Conservation (phyloP, 495 filamentous ascomycete genomes). For the Mycothermus thermophilus region DNA sequence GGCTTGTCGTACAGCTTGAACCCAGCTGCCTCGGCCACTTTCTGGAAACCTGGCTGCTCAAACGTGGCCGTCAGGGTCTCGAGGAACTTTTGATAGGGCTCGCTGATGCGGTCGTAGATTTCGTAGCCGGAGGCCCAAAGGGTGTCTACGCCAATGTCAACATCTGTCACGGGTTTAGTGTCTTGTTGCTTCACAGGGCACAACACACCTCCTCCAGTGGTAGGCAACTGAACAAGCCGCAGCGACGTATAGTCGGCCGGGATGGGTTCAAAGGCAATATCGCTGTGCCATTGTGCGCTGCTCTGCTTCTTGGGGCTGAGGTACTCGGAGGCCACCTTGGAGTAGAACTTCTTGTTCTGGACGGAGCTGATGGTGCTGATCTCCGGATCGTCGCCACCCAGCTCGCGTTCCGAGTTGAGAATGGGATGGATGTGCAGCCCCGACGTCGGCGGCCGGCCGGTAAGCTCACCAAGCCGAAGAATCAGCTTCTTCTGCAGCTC, state of each 20-base stretch:
- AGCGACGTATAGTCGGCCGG: constrained; percentile 52
- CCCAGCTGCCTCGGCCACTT: constrained; percentile 35
- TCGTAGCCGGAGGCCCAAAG: constrained; percentile 64
- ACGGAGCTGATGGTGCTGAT: constrained; percentile 57
- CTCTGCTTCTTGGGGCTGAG: constrained; percentile 24
- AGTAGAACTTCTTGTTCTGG: constrained; percentile 43
- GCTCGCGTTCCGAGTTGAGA: constrained; percentile 44
- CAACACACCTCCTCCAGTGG: constrained; percentile 49
- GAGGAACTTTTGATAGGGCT: constrained; percentile 52
- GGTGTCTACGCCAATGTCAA: constrained; percentile 12
- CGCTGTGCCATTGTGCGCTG: constrained; percentile 44
- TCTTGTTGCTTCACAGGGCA: no score
- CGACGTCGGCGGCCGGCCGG: constrained; percentile 48
- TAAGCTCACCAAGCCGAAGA: constrained; percentile 46
- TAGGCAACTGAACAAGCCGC: constrained; percentile 43
- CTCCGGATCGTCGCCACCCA: constrained; percentile 49
- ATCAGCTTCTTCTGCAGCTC: constrained; percentile 46
- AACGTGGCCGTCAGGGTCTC: constrained; percentile 54
- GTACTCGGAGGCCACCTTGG: constrained; percentile 5
- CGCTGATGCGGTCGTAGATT: constrained; percentile 54
- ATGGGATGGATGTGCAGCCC: constrained; percentile 60
- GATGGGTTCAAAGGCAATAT: constrained; percentile 52
- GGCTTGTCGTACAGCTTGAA: constrained; percentile 43
- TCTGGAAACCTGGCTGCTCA: constrained; percentile 43
- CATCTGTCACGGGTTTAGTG: no score